Evolutionary conservation across 192 early-diverging fungal species (phyloP).

Genomic region (Coemansia sp.): DNA sequence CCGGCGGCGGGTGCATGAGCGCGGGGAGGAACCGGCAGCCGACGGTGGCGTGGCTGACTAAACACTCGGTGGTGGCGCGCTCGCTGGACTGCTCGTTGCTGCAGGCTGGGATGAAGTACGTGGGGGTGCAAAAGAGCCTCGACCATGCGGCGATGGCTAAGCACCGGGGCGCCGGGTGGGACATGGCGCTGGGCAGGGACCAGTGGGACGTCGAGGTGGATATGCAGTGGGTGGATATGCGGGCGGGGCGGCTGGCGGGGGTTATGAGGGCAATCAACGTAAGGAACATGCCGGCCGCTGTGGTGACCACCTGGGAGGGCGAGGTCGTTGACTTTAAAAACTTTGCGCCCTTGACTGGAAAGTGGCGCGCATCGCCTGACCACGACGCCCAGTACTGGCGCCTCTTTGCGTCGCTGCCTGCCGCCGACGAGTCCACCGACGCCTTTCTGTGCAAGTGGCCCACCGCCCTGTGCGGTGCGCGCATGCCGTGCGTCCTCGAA

Average conservation of each 20-base stretch:
- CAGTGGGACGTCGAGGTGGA: slow-evolving; percentile 45
- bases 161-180: background rate
- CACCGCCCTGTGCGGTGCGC: slow-evolving; percentile 27
- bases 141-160: background rate
- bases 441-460: slow-evolving; percentile 39
- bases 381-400: slow-evolving; percentile 41
- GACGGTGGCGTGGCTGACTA: slow-evolving; percentile 20
- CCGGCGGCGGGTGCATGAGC: background rate
- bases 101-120: slow-evolving; percentile 33
- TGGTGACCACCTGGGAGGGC: slow-evolving; percentile 66
- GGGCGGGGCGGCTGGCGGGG: slow-evolving; percentile 35
- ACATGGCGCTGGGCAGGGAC: background rate
- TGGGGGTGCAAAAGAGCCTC: slow-evolving; percentile 28
- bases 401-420: slow-evolving; percentile 28
- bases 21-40: background rate
- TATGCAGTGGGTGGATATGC: slow-evolving; percentile 46
- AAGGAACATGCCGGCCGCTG: slow-evolving; percentile 47
- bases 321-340: slow-evolving; percentile 68
- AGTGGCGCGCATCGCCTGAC: slow-evolving; percentile 54
- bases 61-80: slow-evolving; percentile 29
- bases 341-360: slow-evolving; percentile 56
- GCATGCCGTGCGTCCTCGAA: slow-evolving; percentile 54
- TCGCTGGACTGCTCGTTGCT: slow-evolving; percentile 44
- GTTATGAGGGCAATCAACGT: slow-evolving; percentile 65
- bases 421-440: slow-evolving; percentile 25